A percentile compares a stretch with the other conserved stretches of the same genome.
Conservation (phyloP, 352 stramenopile genomes). For the Phytophthora gonapodyides region DNA sequence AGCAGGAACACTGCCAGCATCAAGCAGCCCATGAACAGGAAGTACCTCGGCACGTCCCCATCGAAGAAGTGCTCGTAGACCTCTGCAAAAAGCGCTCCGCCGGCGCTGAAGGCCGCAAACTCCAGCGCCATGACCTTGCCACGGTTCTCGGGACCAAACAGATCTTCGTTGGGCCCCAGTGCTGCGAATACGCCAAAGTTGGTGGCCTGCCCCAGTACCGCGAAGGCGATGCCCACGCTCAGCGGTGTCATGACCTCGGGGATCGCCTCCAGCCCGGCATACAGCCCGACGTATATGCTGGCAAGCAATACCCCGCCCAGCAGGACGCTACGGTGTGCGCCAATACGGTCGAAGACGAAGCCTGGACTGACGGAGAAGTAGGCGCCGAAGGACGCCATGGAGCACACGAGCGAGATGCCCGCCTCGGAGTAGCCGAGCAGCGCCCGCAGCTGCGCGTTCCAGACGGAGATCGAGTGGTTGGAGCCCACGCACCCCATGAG, state of each 20-base stretch:
- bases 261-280: constrained; percentile 36
- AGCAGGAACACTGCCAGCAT: constrained; percentile 59
- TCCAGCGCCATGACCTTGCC: constrained; percentile 76
- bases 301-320: constrained; percentile 46
- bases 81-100: constrained; percentile 70
- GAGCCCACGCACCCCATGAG: constrained; percentile 70
- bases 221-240: constrained; percentile 59
- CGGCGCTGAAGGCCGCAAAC: constrained; percentile 69
- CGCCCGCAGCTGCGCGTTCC: constrained; percentile 70
- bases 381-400: constrained; percentile 76
- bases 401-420: constrained; percentile 79
- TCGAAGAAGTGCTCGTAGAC: constrained; percentile 69
- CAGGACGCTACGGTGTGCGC: constrained; percentile 59
- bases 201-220: constrained; percentile 56
- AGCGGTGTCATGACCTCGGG: constrained; percentile 50
- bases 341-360: constrained; percentile 72
- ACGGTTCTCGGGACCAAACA: constrained; percentile 67
- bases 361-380: constrained; percentile 77
- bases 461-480: constrained; percentile 79
- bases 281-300: constrained; percentile 50
- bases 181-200: constrained; percentile 78
- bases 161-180: constrained; percentile 72
- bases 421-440: constrained; percentile 68
- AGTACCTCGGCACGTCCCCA: constrained; percentile 57
- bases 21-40: constrained; percentile 67